Percentiles rank a stretch among this genome's conserved stretches.
These are phyloP conservation scores for Candida krabiensis DNA, from an alignment of 805 yeast genomes.

Conservation along the genomic window DNA sequence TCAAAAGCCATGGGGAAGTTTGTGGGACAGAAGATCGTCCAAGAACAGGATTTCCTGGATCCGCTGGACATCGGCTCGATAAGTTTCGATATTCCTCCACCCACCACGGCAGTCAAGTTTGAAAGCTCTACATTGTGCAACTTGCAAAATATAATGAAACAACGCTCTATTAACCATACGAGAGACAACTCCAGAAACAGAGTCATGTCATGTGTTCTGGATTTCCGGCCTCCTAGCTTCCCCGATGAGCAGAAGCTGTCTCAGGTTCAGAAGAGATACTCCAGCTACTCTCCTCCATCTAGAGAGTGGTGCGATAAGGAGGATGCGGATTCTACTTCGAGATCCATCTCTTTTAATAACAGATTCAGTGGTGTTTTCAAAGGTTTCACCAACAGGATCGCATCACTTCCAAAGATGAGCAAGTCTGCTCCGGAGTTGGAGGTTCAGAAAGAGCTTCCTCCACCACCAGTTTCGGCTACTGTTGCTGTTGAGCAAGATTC, in stretches of 20 bases:
- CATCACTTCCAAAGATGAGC: no score
- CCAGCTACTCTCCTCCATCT: slow-evolving; percentile 4
- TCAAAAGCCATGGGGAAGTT: slow-evolving; percentile 24
- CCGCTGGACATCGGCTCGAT: slow-evolving; percentile 11
- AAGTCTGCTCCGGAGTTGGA: no score
- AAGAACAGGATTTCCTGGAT: slow-evolving; percentile 23
- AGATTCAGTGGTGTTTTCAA: no score
- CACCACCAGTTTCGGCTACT: no score
- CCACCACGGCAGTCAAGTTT: not conserved
- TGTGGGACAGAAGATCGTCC: slow-evolving; percentile 25
- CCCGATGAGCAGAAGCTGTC: slow-evolving; percentile 1
- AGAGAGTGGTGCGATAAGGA: no score
- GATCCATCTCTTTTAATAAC: no score
- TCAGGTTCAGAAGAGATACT: slow-evolving; percentile 4
- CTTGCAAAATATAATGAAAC: not conserved
- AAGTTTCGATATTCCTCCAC: slow-evolving; percentile 9
- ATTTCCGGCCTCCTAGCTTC: slow-evolving; percentile 1
- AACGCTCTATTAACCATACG: not conserved
- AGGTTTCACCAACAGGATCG: no score
- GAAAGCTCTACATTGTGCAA: not conserved
- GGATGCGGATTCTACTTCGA: no score
- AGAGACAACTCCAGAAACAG: not conserved
- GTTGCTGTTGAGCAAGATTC: no score
- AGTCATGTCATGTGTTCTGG: slow-evolving; percentile 2
- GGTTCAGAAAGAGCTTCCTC: no score